Evolutionary conservation across 208 protist species (phyloP).

Genomic region (Leishmania guyanensis): DNA sequence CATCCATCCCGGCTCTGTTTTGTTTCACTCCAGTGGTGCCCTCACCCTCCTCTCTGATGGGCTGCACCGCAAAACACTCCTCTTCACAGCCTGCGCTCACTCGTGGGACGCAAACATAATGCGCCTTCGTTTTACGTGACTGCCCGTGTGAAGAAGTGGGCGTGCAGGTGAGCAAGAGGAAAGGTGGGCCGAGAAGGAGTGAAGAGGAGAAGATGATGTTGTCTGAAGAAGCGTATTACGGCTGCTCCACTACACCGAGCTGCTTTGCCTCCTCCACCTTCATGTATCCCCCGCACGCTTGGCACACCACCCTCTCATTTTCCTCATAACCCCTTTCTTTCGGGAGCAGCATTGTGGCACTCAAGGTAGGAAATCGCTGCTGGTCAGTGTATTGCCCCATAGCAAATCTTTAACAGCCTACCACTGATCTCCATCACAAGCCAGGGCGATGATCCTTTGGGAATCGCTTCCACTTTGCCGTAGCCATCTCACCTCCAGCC

Average conservation of each 20-base stretch:
- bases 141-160: background rate
- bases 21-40: background rate
- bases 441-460: background rate
- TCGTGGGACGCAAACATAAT: background rate
- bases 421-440: background rate
- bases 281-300: background rate
- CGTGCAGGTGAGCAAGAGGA: background rate
- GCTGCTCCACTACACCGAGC: background rate
- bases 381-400: background rate
- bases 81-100: background rate
- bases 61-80: background rate
- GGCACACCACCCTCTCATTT: background rate
- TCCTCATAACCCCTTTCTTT: conserved; percentile 11
- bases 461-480: background rate
- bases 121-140: too few relatives aligned
- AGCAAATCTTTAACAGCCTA: background rate
- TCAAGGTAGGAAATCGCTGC: background rate
- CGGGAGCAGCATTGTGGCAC: background rate
- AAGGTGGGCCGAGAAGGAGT: background rate
- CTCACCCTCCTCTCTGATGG: background rate
- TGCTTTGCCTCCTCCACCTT: background rate
- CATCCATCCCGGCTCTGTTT: background rate
- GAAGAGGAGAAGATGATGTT: too few relatives aligned
- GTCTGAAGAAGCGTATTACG: background rate
- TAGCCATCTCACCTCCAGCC: background rate